phyloP scores from a whole-genome alignment of 1,284 basidiomycete species.

The Pholiota adiposa region DNA sequence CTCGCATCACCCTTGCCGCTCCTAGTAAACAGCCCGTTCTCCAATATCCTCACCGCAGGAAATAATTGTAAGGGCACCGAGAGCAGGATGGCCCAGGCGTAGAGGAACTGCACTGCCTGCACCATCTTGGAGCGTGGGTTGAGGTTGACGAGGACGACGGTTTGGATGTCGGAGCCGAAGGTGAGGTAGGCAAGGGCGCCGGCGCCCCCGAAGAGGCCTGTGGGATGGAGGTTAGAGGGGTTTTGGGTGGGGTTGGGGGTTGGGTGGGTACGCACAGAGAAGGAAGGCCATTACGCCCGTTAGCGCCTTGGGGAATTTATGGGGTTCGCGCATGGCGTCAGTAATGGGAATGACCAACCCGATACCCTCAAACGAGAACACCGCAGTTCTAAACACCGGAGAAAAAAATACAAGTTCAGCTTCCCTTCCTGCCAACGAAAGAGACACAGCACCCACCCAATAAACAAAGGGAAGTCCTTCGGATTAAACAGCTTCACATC shows the following conservation, averaged over 20 bases:
- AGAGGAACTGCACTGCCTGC: constrained; percentile 88
- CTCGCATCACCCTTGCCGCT: constrained; percentile 79
- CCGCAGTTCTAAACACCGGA: constrained; percentile 86
- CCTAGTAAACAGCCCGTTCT: constrained; percentile 92
- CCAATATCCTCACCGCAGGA: constrained; percentile 96
- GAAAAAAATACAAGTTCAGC: constrained; percentile 2
- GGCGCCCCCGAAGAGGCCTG: constrained; percentile 82
- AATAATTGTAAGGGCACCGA: constrained; percentile 96
- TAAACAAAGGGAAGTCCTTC: constrained; percentile 88
- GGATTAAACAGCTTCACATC: constrained; percentile 89
- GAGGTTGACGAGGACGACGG: constrained; percentile 95
- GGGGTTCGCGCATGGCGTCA: constrained; percentile 94
- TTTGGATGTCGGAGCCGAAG: constrained; percentile 88
- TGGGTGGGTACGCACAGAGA: constrained; percentile 48
- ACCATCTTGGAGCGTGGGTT: constrained; percentile 87
- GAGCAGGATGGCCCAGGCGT: constrained; percentile 92
- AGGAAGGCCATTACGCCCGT: constrained; percentile 91
- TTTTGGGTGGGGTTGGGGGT: background rate
- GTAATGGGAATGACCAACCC: constrained; percentile 97
- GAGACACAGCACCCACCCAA: constrained; percentile 65
- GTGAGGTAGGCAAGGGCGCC: constrained; percentile 89
- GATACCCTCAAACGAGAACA: constrained; percentile 98
- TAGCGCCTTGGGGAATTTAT: constrained; percentile 88
- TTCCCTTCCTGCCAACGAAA: background rate
- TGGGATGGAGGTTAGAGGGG: constrained; percentile 31